Percentiles rank a stretch among this genome's conserved stretches.
Conservation (phyloP, 345 rosid genomes). For the Acer saccharum region DNA sequence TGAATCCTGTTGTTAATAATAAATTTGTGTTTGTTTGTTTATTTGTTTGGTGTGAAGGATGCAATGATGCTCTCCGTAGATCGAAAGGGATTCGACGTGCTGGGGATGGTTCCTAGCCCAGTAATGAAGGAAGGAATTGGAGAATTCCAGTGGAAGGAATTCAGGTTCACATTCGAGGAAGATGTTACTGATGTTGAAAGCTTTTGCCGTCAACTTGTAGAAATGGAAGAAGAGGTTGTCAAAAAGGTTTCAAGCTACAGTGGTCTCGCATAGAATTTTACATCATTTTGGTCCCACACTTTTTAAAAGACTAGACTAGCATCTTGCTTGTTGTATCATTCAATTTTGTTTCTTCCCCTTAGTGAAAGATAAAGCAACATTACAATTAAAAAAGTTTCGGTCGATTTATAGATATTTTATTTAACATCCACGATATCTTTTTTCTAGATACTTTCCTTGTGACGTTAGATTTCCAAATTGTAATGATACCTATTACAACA, state of each 20-base stretch:
- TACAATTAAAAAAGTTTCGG: not conserved
- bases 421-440: too few relatives aligned
- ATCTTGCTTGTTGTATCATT: too few relatives aligned
- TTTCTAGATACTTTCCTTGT: too few relatives aligned
- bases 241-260: slow-evolving; percentile 61
- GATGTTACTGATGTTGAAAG: slow-evolving; percentile 54
- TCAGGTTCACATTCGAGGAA: slow-evolving; percentile 57
- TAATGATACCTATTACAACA: too few relatives aligned
- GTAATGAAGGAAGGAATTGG: slow-evolving; percentile 25
- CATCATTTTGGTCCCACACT: not conserved
- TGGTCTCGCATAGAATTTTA: slow-evolving; percentile 37
- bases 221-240: slow-evolving; percentile 72
- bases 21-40: not conserved
- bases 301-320: too few relatives aligned
- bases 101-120: slow-evolving; percentile 54
- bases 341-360: too few relatives aligned
- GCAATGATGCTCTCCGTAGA: slow-evolving; percentile 62
- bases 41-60: slow-evolving; percentile 46
- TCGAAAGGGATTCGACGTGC: slow-evolving; percentile 58
- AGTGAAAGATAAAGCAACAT: too few relatives aligned
- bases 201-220: slow-evolving; percentile 61
- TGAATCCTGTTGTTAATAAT: not conserved
- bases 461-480: too few relatives aligned
- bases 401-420: too few relatives aligned
- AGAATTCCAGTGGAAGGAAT: slow-evolving; percentile 69